These are phyloP conservation scores for Neohortaea acidophila DNA, from an alignment of 495 filamentous ascomycete genomes.

Conservation along the genomic window DNA sequence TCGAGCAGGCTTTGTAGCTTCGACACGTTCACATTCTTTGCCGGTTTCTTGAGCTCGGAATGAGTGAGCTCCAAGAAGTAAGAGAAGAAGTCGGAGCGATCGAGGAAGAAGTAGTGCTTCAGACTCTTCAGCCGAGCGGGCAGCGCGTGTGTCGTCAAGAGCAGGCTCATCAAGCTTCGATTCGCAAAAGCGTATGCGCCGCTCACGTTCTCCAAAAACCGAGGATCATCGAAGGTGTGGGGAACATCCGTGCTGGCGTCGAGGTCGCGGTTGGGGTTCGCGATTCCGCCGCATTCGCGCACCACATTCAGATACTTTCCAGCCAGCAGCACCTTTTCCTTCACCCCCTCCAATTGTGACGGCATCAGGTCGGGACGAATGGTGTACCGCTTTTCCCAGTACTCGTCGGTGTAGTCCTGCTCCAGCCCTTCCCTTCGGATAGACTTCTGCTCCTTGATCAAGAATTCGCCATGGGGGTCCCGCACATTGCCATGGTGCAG, in stretches of 20 bases:
- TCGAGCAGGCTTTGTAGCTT: slow-evolving; percentile 92
- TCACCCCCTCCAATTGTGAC: slow-evolving; percentile 79
- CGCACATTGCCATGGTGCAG: slow-evolving; percentile 88
- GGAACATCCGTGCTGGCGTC: slow-evolving; percentile 85
- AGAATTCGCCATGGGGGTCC: slow-evolving; percentile 85
- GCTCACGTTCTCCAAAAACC: slow-evolving; percentile 83
- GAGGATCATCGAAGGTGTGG: slow-evolving; percentile 68
- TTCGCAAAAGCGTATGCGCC: slow-evolving; percentile 91
- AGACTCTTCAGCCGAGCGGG: slow-evolving; percentile 72
- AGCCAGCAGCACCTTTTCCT: slow-evolving; percentile 83
- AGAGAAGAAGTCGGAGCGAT: slow-evolving; percentile 92
- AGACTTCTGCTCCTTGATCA: slow-evolving; percentile 90
- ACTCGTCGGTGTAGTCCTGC: slow-evolving; percentile 95
- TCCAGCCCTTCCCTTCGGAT: slow-evolving; percentile 82
- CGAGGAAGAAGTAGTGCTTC: slow-evolving; percentile 98
- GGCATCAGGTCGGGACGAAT: slow-evolving; percentile 82
- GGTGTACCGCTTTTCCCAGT: slow-evolving; percentile 96
- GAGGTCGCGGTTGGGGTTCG: slow-evolving; percentile 10
- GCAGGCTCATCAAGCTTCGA: slow-evolving; percentile 75
- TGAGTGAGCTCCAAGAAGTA: slow-evolving; percentile 86
- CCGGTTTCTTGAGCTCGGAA: slow-evolving; percentile 77
- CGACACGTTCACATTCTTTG: slow-evolving; percentile 70
- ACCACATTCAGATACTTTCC: slow-evolving; percentile 98
- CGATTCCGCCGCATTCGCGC: slow-evolving; percentile 83
- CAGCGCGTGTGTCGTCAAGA: slow-evolving; percentile 82